phyloP scores from a whole-genome alignment of 1,139 yeast genomes.

The Yamadazyma blattariae region DNA sequence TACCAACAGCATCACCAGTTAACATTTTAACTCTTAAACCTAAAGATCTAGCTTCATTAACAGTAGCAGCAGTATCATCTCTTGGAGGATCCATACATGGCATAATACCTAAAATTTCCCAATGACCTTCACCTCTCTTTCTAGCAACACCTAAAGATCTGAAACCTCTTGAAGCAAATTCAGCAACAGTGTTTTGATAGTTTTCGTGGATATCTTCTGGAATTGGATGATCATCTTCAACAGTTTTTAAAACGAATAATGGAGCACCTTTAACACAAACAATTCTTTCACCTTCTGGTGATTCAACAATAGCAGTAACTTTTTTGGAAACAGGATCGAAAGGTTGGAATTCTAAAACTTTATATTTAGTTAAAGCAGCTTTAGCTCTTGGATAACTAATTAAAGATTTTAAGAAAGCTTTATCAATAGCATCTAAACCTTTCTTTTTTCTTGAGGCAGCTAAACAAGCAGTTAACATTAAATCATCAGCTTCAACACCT shows the following conservation, averaged over 20 bases:
- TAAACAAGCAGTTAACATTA: conserved; percentile 96
- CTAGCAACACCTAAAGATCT: conserved; percentile 98
- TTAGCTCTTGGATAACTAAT: conserved; percentile 87
- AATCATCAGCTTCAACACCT: conserved; percentile 97
- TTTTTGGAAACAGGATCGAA: conserved; percentile 97
- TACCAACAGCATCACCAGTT: conserved; percentile 99
- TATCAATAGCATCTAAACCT: conserved; percentile 98
- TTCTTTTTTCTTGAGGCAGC: conserved; percentile 99
- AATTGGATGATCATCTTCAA: conserved; percentile 94
- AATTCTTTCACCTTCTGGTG: conserved; percentile 95
- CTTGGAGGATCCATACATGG: conserved; percentile 99
- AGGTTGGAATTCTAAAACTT: conserved; percentile 93
- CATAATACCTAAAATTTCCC: conserved; percentile 98
- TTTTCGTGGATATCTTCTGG: conserved; percentile 94
- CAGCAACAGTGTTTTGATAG: conserved; percentile 96
- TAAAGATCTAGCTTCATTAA: conserved; percentile 85
- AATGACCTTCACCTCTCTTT: conserved; percentile 98
- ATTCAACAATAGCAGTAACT: conserved; percentile 91
- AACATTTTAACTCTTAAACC: conserved; percentile 97
- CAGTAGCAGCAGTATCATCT: conserved; percentile 97
- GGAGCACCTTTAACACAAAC: conserved; percentile 99
- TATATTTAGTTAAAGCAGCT: conserved; percentile 92
- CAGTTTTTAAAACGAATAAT: conserved; percentile 89
- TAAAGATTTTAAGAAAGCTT: conserved; percentile 93
- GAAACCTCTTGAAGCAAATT: conserved; percentile 98